phyloP scores from a whole-genome alignment of 208 protist genomes.

The Leptomonas pyrrhocoris region DNA sequence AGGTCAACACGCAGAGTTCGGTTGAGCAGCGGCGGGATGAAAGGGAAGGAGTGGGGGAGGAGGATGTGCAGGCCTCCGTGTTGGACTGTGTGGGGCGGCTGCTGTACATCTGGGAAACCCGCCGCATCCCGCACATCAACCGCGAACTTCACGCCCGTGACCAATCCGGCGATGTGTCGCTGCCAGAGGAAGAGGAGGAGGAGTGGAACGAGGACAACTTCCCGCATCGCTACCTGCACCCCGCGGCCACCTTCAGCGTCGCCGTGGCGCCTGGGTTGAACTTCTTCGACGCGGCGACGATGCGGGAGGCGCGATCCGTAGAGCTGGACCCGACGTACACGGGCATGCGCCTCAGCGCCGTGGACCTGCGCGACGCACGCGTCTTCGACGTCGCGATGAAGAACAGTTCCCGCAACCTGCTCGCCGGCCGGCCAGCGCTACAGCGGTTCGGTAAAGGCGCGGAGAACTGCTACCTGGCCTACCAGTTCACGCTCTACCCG shows the following conservation, averaged over 20 bases:
- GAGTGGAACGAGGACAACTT: slow-evolving; percentile 86
- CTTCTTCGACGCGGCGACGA: slow-evolving; percentile 54
- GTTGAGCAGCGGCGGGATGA: slow-evolving; percentile 10
- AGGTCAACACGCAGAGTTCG: no score
- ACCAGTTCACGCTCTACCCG: slow-evolving; percentile 78
- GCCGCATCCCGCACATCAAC: slow-evolving; percentile 68
- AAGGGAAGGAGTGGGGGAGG: slow-evolving; percentile 23
- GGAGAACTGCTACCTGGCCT: slow-evolving; percentile 66
- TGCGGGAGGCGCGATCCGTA: slow-evolving; percentile 59
- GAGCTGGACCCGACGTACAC: slow-evolving; percentile 58
- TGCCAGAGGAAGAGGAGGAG: slow-evolving; percentile 44
- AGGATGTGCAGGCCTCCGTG: slow-evolving; percentile 35
- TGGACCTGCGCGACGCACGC: slow-evolving; percentile 63
- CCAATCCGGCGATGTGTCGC: background rate
- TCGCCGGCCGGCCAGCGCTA: slow-evolving; percentile 66
- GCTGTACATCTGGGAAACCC: slow-evolving; percentile 79
- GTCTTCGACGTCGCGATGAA: slow-evolving; percentile 85
- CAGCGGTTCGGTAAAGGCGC: slow-evolving; percentile 64
- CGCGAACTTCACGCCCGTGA: slow-evolving; percentile 34
- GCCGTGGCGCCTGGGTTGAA: slow-evolving; percentile 40
- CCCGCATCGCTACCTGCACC: slow-evolving; percentile 81
- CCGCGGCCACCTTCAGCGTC: slow-evolving; percentile 66
- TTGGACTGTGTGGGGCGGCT: slow-evolving; percentile 65
- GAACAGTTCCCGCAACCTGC: slow-evolving; percentile 70
- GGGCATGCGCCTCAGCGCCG: slow-evolving; percentile 71